Conservation (phyloP, 257 asterid species). For the Fraxinus excelsior region DNA sequence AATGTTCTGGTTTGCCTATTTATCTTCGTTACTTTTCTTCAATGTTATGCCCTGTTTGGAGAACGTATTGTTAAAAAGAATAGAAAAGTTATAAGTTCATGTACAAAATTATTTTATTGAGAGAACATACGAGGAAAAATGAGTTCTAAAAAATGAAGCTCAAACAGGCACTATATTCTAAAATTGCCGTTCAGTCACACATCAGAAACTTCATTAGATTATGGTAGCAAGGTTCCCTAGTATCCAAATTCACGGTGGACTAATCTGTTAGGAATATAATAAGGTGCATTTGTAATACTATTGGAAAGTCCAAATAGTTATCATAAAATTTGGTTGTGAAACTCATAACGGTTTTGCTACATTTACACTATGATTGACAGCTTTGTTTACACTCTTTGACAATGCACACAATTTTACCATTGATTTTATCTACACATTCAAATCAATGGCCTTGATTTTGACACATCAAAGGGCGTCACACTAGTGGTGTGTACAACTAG, state of each 20-base stretch:
- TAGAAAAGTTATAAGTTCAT: no score
- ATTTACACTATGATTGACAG: no score
- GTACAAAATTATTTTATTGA: no score
- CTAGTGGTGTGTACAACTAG: no score
- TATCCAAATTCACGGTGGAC: not conserved
- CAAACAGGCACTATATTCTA: not conserved
- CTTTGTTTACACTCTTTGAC: no score
- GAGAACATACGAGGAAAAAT: no score
- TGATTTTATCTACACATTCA: no score
- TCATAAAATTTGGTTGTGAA: not conserved
- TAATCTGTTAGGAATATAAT: not conserved
- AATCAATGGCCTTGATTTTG: no score
- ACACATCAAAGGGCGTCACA: no score
- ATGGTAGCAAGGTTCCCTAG: not conserved
- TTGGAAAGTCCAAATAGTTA: not conserved
- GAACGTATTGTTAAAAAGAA: no score
- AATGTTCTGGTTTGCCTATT: not conserved
- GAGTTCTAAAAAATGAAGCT: no score
- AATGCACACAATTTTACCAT: no score
- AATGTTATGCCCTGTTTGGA: not conserved
- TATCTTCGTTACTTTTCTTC: not conserved
- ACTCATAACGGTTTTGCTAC: not conserved
- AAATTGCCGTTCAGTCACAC: not conserved
- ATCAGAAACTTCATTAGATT: conserved; percentile 14
- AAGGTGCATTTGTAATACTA: not conserved